Evolutionary conservation across 345 rosid species (phyloP).

Genomic region (Boechera stricta): DNA sequence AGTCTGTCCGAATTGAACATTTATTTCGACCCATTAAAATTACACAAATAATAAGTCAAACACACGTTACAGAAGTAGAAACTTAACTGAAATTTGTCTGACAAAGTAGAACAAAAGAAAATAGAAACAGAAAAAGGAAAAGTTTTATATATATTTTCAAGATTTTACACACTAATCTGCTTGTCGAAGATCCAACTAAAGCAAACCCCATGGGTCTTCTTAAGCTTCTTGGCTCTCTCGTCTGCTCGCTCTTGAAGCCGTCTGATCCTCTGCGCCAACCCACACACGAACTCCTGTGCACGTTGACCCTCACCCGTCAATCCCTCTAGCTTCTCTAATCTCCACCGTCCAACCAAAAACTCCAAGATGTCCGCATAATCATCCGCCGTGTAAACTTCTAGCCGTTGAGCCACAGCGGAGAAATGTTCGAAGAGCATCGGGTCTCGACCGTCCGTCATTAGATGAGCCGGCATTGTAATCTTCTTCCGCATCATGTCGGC

Average conservation of each 20-base stretch:
- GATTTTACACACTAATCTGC: slow-evolving; percentile 44
- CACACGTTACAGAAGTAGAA: background rate
- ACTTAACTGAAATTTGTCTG: background rate
- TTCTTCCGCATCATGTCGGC: slow-evolving; percentile 71
- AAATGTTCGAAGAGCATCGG: slow-evolving; percentile 63
- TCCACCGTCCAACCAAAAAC: slow-evolving; percentile 66
- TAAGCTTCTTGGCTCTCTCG: slow-evolving; percentile 53
- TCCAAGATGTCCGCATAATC: slow-evolving; percentile 77
- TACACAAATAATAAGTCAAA: background rate
- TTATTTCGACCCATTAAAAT: background rate
- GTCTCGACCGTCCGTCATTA: slow-evolving; percentile 70
- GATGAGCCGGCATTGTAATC: slow-evolving; percentile 76
- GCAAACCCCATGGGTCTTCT: slow-evolving; percentile 46
- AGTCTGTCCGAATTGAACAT: no score
- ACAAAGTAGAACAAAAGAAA: background rate
- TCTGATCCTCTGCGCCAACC: slow-evolving; percentile 63
- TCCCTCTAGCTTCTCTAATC: slow-evolving; percentile 64
- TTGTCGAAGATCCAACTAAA: slow-evolving; percentile 77
- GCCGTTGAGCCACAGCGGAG: slow-evolving; percentile 68
- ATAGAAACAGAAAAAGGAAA: background rate
- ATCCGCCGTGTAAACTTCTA: slow-evolving; percentile 67
- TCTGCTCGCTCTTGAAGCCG: slow-evolving; percentile 67
- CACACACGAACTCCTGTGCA: slow-evolving; percentile 69
- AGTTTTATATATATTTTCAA: background rate
- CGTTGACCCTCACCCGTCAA: slow-evolving; percentile 60